A percentile compares a stretch with the other conserved stretches of the same genome.
Evolutionary conservation across 2,329 filamentous ascomycete species (phyloP).

Genomic region (Colletotrichum coccodes): DNA sequence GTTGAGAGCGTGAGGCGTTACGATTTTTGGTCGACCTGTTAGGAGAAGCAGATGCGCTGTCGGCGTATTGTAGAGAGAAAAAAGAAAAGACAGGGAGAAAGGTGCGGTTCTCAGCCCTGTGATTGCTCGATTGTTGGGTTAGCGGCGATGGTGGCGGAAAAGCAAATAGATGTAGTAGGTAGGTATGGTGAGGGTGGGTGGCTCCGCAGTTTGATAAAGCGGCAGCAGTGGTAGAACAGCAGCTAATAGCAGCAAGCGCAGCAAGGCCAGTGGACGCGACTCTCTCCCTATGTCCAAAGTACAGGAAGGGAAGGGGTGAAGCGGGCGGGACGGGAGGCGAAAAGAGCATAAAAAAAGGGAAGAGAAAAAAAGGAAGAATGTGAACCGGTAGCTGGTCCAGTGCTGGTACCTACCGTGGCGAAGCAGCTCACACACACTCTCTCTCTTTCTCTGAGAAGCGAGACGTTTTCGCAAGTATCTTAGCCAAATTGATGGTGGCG

Average conservation of each 20-base stretch:
- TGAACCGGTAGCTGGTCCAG: not conserved
- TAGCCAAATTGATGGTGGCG: constrained; percentile 1
- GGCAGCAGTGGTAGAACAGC: not conserved
- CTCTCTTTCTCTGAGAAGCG: too few species aligned
- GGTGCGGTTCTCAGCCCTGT: not conserved
- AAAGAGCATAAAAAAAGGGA: not conserved
- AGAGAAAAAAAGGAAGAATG: not conserved
- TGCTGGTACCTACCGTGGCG: not conserved
- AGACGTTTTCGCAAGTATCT: not conserved
- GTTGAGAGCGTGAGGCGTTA: not conserved
- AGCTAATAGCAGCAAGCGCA: not conserved
- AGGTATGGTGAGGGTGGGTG: not conserved
- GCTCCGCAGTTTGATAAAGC: not conserved
- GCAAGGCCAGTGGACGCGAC: not conserved
- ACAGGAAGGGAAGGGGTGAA: not conserved
- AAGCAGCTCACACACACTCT: too few species aligned
- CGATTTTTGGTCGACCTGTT: not conserved
- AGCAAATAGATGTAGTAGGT: not conserved
- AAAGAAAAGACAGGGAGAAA: too few species aligned
- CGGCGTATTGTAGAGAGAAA: not conserved
- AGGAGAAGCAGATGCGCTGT: not conserved
- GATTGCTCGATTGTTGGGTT: not conserved
- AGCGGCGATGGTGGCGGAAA: constrained; percentile 1
- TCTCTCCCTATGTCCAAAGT: not conserved
- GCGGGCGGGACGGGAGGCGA: not conserved